These are phyloP conservation scores for Nephelium lappaceum DNA, from an alignment of 345 rosid species.

Conservation along the genomic window DNA sequence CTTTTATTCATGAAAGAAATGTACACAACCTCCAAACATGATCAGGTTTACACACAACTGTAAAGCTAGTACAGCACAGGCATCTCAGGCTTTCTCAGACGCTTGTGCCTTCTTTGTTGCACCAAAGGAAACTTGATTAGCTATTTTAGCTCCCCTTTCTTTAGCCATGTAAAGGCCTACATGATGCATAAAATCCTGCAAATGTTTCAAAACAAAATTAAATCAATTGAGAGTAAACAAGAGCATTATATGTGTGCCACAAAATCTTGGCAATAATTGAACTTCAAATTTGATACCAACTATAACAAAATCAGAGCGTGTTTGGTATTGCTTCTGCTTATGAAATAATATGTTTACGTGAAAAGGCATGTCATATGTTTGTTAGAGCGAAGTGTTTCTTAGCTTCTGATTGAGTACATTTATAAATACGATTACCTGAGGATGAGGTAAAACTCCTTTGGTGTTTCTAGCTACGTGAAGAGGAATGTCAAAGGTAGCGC, in stretches of 20 bases:
- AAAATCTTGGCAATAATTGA: not conserved
- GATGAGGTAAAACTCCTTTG: constrained; percentile 52
- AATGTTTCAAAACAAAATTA: not conserved
- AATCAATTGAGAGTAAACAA: not conserved
- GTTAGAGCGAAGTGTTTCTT: not conserved
- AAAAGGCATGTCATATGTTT: too few species aligned
- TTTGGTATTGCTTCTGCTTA: too few species aligned
- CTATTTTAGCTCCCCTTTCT: constrained; percentile 57
- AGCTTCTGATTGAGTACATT: not conserved
- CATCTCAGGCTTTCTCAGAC: not conserved
- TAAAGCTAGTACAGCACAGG: not conserved
- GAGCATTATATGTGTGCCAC: not conserved
- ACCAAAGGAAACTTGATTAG: constrained; percentile 34
- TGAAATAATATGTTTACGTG: too few species aligned
- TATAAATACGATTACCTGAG: constrained; percentile 36
- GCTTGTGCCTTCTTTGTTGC: constrained; percentile 24
- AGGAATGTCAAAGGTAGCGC: constrained; percentile 65
- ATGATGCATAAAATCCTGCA: constrained; percentile 57
- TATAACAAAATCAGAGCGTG: too few species aligned
- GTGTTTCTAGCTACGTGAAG: constrained; percentile 37
- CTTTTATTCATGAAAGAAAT: not conserved
- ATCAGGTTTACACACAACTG: not conserved
- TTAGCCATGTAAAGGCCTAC: constrained; percentile 62
- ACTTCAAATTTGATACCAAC: not conserved
- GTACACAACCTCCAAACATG: not conserved